Evolutionary conservation across 2,329 filamentous ascomycete genomes (phyloP).

Genomic region (Alternaria angustiovoidea): DNA sequence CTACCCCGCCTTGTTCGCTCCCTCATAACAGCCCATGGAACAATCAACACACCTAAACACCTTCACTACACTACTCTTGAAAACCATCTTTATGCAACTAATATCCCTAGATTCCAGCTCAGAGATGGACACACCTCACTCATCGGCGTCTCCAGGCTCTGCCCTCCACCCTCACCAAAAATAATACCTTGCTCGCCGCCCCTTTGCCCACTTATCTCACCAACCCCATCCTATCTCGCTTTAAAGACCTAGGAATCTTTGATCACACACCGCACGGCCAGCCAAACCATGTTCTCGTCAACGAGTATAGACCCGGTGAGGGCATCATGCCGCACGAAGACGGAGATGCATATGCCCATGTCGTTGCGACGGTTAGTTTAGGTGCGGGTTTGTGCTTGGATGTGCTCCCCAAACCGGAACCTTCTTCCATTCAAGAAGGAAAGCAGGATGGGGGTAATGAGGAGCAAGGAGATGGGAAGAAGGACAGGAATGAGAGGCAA

Average conservation of each 20-base stretch:
- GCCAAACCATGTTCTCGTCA: constrained; percentile 92
- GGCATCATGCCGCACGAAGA: constrained; percentile 99
- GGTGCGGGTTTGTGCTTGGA: constrained; percentile 80
- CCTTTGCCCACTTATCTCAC: constrained; percentile 79
- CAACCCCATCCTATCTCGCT: constrained; percentile 71
- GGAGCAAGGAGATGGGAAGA: not conserved
- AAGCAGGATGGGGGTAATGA: constrained; percentile 52
- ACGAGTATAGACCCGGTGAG: constrained; percentile 86
- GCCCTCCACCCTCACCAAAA: constrained; percentile 79
- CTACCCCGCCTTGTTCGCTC: not conserved
- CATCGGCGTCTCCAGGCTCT: constrained; percentile 90
- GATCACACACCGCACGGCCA: constrained; percentile 72
- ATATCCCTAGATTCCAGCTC: constrained; percentile 54
- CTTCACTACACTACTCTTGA: no score
- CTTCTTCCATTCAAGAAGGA: no score
- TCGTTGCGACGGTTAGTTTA: constrained; percentile 90
- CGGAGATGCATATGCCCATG: constrained; percentile 82
- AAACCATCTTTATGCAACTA: not conserved
- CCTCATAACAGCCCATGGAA: not conserved
- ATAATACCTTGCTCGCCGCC: constrained; percentile 74
- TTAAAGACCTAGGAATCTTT: constrained; percentile 61
- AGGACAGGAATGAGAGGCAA: not conserved
- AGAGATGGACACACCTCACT: constrained; percentile 84
- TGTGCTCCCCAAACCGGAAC: constrained; percentile 65
- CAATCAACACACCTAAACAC: not conserved